phyloP scores from a whole-genome alignment of 768 basidiomycete species.

The Thelephora ganbajun region DNA sequence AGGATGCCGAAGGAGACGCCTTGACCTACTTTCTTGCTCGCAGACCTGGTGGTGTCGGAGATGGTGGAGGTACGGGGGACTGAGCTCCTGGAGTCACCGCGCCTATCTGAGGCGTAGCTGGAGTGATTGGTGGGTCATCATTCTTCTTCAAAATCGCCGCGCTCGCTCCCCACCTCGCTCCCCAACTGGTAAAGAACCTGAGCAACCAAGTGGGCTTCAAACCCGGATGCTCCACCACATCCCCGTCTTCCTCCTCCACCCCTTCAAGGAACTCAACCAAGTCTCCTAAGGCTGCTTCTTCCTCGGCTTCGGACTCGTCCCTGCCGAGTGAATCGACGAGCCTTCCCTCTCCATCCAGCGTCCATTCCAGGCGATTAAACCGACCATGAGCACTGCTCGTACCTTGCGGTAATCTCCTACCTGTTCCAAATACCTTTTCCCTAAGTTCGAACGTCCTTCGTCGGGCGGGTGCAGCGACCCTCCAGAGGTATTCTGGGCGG shows the following conservation, averaged over 20 bases:
- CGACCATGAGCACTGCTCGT: constrained; percentile 42
- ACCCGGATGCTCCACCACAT: constrained; percentile 39
- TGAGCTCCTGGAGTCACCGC: constrained; percentile 8
- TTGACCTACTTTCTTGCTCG: no score
- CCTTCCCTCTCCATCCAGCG: constrained; percentile 44
- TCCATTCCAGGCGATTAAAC: constrained; percentile 59
- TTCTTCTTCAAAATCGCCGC: constrained; percentile 16
- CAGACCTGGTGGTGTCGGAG: no score
- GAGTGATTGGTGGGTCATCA: no score
- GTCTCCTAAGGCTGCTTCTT: constrained; percentile 26
- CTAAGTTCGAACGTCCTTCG: constrained; percentile 51
- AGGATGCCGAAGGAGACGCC: no score
- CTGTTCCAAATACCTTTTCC: constrained; percentile 54
- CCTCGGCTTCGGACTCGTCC: constrained; percentile 66
- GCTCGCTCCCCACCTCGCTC: constrained; percentile 50
- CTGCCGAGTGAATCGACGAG: constrained; percentile 56
- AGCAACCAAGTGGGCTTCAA: constrained; percentile 70
- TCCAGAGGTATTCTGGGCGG: constrained; percentile 51
- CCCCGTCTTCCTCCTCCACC: constrained; percentile 33
- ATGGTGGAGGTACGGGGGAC: constrained; percentile 8
- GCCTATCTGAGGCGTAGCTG: no score
- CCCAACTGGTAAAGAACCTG: constrained; percentile 68
- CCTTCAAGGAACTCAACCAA: constrained; percentile 16
- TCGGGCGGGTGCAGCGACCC: constrained; percentile 43
- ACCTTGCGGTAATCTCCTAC: constrained; percentile 36